Conservation (phyloP, 139 green algal genomes). For the Micractinium sp. region DNA sequence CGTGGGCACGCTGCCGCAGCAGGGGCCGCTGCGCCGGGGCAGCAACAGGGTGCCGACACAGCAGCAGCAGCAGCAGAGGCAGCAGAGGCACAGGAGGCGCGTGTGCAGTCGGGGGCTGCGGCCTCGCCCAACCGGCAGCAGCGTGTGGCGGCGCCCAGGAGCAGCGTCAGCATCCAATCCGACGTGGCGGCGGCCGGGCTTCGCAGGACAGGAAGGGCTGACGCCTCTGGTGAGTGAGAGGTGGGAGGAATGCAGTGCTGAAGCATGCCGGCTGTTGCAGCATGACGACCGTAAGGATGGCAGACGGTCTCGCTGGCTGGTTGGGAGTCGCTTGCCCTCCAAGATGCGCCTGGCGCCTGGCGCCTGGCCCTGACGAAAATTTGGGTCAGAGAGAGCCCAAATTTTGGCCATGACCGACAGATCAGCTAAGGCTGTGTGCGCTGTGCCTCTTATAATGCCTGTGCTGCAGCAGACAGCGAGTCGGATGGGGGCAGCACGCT, state of each 20-base stretch:
- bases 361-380: no score
- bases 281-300: no score
- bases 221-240: no score
- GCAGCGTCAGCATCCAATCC: conserved; percentile 35
- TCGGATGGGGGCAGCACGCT: conserved; percentile 24
- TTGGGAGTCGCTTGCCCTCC: no score
- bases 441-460: no score
- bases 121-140: neutral
- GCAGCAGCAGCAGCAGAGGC: neutral
- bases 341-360: no score
- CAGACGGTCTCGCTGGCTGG: no score
- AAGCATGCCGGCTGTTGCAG: no score
- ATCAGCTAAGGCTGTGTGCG: no score
- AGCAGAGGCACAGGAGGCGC: neutral
- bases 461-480: conserved; percentile 12
- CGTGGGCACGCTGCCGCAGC: neutral
- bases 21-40: neutral
- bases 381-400: no score
- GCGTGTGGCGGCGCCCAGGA: neutral
- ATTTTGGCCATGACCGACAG: no score
- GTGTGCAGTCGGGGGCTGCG: neutral
- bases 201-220: neutral
- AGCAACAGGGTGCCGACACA: neutral
- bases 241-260: no score
- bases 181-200: conserved; percentile 14